A percentile compares a stretch with the other conserved stretches of the same genome.
Evolutionary conservation across 2,329 filamentous ascomycete species (phyloP).

Genomic region (Parastagonospora avenae): DNA sequence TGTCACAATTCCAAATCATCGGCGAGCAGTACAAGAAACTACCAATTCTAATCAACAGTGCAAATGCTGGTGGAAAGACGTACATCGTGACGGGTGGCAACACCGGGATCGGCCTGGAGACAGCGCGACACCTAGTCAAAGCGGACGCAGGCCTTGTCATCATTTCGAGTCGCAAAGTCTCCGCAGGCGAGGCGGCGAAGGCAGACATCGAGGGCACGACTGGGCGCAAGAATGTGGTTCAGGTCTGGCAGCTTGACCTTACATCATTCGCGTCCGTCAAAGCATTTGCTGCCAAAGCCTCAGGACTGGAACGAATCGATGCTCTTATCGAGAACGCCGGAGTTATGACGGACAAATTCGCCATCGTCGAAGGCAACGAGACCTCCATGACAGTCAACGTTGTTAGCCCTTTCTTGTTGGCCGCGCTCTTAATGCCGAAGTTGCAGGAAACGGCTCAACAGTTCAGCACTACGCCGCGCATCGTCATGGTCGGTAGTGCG

Average conservation of each 20-base stretch:
- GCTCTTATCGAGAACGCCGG: constrained; percentile 44
- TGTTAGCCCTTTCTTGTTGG: constrained; percentile 40
- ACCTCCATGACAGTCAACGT: constrained; percentile 42
- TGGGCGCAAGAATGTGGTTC: constrained; percentile 36
- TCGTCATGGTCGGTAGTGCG: constrained; percentile 6
- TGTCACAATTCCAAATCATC: constrained; percentile 8
- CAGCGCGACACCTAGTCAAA: constrained; percentile 46
- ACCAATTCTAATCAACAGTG: constrained; percentile 3
- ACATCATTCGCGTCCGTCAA: constrained; percentile 44
- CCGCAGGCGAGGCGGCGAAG: constrained; percentile 48
- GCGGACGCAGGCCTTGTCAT: constrained; percentile 47
- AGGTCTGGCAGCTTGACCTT: constrained; percentile 54
- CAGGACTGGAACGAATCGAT: constrained; percentile 36
- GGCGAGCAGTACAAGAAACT: constrained; percentile 12
- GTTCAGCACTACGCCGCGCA: constrained; percentile 4
- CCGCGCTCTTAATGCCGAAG: constrained; percentile 23
- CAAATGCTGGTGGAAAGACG: constrained; percentile 32
- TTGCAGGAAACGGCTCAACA: constrained; percentile 11
- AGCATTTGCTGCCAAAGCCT: constrained; percentile 30
- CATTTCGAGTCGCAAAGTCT: constrained; percentile 47
- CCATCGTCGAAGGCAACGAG: constrained; percentile 27
- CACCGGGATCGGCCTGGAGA: constrained; percentile 39
- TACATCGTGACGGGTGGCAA: constrained; percentile 56
- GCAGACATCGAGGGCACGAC: constrained; percentile 45
- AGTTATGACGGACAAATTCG: constrained; percentile 25